These are phyloP conservation scores for Cercospora beticola DNA, from an alignment of 2,329 filamentous ascomycete species.

Conservation along the genomic window DNA sequence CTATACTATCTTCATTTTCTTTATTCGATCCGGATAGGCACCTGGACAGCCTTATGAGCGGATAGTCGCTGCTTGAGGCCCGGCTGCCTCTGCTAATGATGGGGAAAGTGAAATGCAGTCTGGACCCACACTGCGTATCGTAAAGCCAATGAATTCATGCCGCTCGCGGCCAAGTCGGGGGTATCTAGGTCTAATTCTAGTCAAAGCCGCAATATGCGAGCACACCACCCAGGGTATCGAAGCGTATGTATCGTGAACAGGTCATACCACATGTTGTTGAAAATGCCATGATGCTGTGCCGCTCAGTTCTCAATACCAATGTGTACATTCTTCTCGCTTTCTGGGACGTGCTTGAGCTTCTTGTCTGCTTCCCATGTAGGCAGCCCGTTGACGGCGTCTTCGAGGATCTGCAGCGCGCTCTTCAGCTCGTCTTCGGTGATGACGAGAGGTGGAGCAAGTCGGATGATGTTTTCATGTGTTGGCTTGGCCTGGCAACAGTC, in stretches of 20 bases:
- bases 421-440: conserved; percentile 86
- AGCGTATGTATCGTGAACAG: not conserved
- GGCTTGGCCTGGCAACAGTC: conserved; percentile 86
- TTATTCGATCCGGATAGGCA: not conserved
- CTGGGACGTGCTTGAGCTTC: conserved; percentile 57
- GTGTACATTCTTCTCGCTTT: conserved; percentile 61
- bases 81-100: not conserved
- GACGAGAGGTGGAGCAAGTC: conserved; percentile 91
- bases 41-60: not conserved
- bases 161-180: not conserved
- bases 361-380: conserved; percentile 62
- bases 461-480: conserved; percentile 97
- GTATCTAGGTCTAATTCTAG: conserved; percentile 19
- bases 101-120: not conserved
- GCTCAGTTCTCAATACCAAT: conserved; percentile 59
- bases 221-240: conserved; percentile 1
- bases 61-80: not conserved
- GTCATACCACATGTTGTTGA: not conserved
- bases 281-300: not conserved
- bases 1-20: not conserved
- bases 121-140: not conserved
- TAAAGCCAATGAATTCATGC: not conserved
- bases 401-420: conserved; percentile 74
- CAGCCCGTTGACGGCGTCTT: conserved; percentile 77
- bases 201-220: conserved; percentile 7